A percentile compares a stretch with the other conserved stretches of the same genome.
phyloP scores from a whole-genome alignment of 441 rosid genomes.

The Eruca vesicaria region DNA sequence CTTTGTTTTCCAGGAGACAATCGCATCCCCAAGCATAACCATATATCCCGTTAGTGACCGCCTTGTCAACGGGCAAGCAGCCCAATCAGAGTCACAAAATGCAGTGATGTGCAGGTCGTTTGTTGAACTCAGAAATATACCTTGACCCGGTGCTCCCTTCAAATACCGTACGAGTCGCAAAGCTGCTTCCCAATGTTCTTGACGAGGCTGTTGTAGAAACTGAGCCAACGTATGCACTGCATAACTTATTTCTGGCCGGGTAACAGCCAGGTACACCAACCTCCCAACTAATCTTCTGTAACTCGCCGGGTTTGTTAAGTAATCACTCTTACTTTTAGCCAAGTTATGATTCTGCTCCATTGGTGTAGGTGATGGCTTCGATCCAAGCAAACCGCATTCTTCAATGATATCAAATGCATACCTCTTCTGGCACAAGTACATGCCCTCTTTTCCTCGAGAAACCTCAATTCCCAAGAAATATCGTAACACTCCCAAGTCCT shows the following conservation, averaged over 20 bases:
- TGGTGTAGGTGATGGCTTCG: neutral
- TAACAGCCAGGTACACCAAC: neutral
- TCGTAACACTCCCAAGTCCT: neutral
- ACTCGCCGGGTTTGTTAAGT: rapidly evolving
- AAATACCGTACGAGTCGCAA: neutral
- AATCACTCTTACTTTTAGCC: neutral
- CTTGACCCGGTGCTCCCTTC: neutral
- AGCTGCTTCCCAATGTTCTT: neutral
- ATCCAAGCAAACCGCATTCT: neutral
- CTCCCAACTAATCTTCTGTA: neutral
- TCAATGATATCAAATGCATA: neutral
- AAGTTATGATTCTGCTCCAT: neutral
- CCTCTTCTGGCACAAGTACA: neutral
- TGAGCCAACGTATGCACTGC: neutral
- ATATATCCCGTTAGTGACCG: neutral
- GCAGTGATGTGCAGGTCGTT: neutral
- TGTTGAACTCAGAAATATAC: rapidly evolving
- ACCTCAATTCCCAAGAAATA: neutral
- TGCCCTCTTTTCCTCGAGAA: rapidly evolving
- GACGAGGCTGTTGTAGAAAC: neutral
- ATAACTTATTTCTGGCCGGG: neutral
- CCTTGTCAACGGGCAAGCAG: neutral
- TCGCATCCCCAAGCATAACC: neutral
- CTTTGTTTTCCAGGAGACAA: neutral
- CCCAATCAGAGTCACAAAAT: neutral